Conservation (phyloP, 2,329 filamentous ascomycete species). For the Epichloe coenophiala region DNA sequence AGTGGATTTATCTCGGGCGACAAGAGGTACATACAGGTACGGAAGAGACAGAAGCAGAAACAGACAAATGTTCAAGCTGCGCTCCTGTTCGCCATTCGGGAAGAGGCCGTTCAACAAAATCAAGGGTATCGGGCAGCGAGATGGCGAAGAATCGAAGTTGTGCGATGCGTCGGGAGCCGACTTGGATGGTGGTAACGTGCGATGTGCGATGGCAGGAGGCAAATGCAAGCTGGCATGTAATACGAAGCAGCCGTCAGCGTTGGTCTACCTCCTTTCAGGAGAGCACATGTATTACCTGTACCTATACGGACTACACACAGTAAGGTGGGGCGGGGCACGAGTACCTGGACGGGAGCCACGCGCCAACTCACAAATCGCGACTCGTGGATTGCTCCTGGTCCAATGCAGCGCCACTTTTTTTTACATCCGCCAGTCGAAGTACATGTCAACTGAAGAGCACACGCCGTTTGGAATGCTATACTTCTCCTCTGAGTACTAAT, state of each 20-base stretch:
- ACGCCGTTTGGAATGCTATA: too few species aligned
- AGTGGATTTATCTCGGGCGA: background rate
- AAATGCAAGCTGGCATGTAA: slow-evolving; percentile 7
- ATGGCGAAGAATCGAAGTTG: background rate
- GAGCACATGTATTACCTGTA: background rate
- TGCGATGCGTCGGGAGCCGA: background rate
- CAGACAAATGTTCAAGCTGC: slow-evolving; percentile 7
- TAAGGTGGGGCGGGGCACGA: too few species aligned
- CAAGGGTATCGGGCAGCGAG: background rate
- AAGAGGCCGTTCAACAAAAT: background rate
- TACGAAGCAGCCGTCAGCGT: background rate
- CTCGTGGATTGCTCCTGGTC: background rate
- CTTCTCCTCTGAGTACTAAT: too few species aligned
- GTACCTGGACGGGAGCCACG: background rate
- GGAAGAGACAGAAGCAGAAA: slow-evolving; percentile 9
- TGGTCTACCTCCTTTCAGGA: background rate
- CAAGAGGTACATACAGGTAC: background rate
- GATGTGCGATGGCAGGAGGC: slow-evolving; percentile 7
- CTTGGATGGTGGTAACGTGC: background rate
- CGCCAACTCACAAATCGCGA: background rate
- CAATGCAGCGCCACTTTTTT: background rate
- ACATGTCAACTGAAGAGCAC: too few species aligned
- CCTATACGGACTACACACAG: too few species aligned
- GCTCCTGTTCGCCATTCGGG: slow-evolving; percentile 9
- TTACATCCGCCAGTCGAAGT: background rate